Conservation (phyloP, 208 protist genomes). For the Trypanosoma melophagium region DNA sequence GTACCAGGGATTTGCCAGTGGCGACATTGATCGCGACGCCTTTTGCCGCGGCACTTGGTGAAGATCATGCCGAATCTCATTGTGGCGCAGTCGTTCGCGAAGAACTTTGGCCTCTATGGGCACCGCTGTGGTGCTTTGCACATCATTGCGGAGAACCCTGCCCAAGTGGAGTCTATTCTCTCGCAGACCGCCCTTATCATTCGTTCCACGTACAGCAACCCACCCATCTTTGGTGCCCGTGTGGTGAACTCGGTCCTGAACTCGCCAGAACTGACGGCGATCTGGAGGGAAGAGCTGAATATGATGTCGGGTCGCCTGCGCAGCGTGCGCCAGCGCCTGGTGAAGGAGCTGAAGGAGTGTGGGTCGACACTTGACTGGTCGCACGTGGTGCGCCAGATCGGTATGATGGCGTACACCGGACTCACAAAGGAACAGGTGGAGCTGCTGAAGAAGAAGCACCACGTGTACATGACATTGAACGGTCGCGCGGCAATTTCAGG, state of each 20-base stretch:
- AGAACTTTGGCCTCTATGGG: conserved; percentile 98
- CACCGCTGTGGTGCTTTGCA: conserved; percentile 92
- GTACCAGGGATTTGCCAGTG: conserved; percentile 95
- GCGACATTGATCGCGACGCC: conserved; percentile 92
- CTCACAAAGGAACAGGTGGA: conserved; percentile 78
- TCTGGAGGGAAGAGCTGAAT: conserved; percentile 89
- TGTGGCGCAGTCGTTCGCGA: conserved; percentile 94
- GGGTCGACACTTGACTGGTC: conserved; percentile 82
- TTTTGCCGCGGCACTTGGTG: conserved; percentile 66
- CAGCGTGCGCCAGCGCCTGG: conserved; percentile 58
- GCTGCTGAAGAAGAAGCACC: conserved; percentile 46
- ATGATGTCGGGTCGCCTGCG: conserved; percentile 83
- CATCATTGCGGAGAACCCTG: conserved; percentile 58
- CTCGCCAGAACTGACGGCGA: conserved; percentile 51
- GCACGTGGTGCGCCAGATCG: conserved; percentile 93
- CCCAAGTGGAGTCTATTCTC: conserved; percentile 70
- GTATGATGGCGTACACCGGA: conserved; percentile 97
- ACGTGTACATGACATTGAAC: conserved; percentile 78
- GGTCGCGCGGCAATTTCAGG: conserved; percentile 79
- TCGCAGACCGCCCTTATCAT: conserved; percentile 93
- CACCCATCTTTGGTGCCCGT: conserved; percentile 93
- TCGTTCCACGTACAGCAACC: conserved; percentile 95
- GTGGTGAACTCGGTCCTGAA: conserved; percentile 91
- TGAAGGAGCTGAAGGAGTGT: conserved; percentile 52
- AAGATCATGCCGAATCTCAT: conserved; percentile 70